These are phyloP conservation scores for Gymnopilus dilepis DNA, from an alignment of 768 basidiomycete species.

Conservation along the genomic window DNA sequence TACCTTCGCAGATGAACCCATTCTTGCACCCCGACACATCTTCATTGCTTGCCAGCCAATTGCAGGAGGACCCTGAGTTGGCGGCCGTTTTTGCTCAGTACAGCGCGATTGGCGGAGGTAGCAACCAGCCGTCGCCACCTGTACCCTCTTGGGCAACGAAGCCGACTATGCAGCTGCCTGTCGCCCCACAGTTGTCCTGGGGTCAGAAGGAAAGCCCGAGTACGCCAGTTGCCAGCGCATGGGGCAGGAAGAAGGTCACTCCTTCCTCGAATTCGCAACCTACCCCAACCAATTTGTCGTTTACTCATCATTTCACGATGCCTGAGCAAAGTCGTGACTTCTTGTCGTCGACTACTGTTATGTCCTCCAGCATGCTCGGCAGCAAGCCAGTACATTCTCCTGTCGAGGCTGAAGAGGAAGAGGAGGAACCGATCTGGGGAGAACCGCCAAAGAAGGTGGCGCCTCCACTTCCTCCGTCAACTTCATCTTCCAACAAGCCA, in stretches of 20 bases:
- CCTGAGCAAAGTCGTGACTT: slow-evolving; percentile 2
- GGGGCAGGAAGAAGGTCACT: slow-evolving; percentile 28
- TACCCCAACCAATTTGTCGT: slow-evolving; percentile 11
- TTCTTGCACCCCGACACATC: slow-evolving; percentile 7
- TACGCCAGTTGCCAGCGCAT: slow-evolving; percentile 30
- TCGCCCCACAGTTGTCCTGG: neutral
- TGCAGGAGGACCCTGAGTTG: slow-evolving; percentile 19
- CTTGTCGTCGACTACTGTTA: neutral
- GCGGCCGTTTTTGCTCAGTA: slow-evolving; percentile 21
- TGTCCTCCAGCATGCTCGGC: neutral
- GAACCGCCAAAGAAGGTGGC: slow-evolving; percentile 10
- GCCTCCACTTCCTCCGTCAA: neutral
- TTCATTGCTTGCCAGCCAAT: slow-evolving; percentile 14
- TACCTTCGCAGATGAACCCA: neutral
- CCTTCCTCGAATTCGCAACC: slow-evolving; percentile 15
- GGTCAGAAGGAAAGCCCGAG: slow-evolving; percentile 17
- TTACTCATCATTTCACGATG: slow-evolving; percentile 1
- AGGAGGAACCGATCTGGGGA: slow-evolving; percentile 14
- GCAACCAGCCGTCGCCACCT: slow-evolving; percentile 10
- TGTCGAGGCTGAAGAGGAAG: neutral
- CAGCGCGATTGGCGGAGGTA: neutral
- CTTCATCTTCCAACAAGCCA: neutral
- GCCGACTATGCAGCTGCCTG: neutral
- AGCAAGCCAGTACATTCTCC: neutral
- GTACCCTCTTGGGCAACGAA: slow-evolving; percentile 12